phyloP scores from a whole-genome alignment of 768 basidiomycete genomes.

The Leccinum incarnatum region DNA sequence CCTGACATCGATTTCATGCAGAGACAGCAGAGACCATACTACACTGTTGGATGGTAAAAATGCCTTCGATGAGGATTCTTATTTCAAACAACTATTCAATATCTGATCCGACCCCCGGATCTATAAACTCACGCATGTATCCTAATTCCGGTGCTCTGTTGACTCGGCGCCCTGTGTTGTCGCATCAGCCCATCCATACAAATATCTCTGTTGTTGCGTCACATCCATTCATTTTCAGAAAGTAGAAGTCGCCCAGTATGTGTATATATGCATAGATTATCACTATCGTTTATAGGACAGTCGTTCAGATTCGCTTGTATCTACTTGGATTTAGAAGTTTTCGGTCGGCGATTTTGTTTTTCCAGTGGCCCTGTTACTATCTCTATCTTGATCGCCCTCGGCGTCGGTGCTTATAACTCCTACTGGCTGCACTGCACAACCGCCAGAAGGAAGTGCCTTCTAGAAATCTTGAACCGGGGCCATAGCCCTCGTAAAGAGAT shows the following conservation, averaged over 20 bases:
- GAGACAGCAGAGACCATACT: constrained; percentile 2
- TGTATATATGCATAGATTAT: constrained; percentile 5
- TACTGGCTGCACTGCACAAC: not conserved
- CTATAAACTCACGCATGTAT: not conserved
- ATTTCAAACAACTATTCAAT: not conserved
- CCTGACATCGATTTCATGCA: not conserved
- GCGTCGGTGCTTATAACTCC: not conserved
- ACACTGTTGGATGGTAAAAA: constrained; percentile 11
- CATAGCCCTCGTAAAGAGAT: not conserved
- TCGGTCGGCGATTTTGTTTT: not conserved
- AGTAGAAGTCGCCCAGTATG: not conserved
- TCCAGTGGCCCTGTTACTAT: not conserved
- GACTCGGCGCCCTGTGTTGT: not conserved
- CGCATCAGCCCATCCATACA: not conserved
- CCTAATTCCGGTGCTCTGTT: not conserved
- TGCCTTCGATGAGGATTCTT: not conserved
- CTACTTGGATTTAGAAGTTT: not conserved
- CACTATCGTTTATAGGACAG: not conserved
- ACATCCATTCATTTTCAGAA: not conserved
- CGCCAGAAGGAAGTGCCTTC: not conserved
- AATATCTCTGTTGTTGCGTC: not conserved
- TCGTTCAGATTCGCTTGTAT: constrained; percentile 4
- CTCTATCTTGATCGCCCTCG: too few species aligned
- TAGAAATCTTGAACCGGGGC: not conserved
- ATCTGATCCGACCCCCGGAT: not conserved